phyloP scores from a whole-genome alignment of 2,329 filamentous ascomycete species.

The Aureobasidium sp. region DNA sequence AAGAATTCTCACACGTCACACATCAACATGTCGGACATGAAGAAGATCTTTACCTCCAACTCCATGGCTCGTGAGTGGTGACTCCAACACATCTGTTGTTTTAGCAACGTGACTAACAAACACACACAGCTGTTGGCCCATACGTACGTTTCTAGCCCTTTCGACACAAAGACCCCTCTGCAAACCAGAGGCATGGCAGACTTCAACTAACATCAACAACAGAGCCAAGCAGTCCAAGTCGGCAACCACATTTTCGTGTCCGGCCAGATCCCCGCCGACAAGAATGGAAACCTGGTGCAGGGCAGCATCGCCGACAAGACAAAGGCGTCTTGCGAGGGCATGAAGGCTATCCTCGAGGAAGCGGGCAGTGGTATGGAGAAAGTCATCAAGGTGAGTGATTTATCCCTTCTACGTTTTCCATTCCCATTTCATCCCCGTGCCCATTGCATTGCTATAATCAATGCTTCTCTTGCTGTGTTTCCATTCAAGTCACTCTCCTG shows the following conservation, averaged over 20 bases:
- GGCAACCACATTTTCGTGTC: conserved; percentile 64
- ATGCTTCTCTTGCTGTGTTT: too few relatives aligned
- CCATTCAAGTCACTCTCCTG: too few relatives aligned
- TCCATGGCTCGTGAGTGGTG: conserved; percentile 38
- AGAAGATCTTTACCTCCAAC: conserved; percentile 36
- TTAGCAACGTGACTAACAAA: too few relatives aligned
- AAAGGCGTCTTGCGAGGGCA: conserved; percentile 66
- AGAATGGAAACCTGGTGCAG: conserved; percentile 52
- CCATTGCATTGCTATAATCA: too few relatives aligned
- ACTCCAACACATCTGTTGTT: too few relatives aligned
- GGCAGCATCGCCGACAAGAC: conserved; percentile 64
- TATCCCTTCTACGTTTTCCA: too few relatives aligned
- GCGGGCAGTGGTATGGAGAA: conserved; percentile 71
- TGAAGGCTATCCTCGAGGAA: conserved; percentile 74
- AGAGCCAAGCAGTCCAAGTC: conserved; percentile 57
- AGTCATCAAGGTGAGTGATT: conserved; percentile 87
- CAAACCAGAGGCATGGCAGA: too few relatives aligned
- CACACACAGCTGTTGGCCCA: conserved; percentile 36
- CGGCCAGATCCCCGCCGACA: conserved; percentile 69
- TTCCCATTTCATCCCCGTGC: too few relatives aligned
- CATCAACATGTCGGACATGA: conserved; percentile 35
- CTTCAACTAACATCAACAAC: too few relatives aligned
- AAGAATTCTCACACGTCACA: conserved; percentile 10
- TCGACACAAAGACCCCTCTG: too few relatives aligned
- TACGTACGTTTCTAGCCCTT: conserved; percentile 36